Evolutionary conservation across 2,329 filamentous ascomycete genomes (phyloP).

Genomic region (Coniochaeta sp.): DNA sequence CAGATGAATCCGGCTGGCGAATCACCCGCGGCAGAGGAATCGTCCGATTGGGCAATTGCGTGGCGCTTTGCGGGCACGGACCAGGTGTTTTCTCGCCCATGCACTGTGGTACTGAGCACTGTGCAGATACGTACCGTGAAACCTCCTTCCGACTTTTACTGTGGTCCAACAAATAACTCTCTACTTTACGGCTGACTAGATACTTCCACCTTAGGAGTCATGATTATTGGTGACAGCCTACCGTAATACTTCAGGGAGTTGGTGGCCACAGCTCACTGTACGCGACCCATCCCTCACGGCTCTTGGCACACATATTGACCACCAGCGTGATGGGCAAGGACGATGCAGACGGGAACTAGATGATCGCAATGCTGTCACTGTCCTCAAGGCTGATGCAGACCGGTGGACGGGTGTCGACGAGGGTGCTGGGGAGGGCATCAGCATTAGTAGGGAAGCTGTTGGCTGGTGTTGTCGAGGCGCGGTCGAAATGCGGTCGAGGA

Average conservation of each 20-base stretch:
- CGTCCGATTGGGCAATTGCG: not conserved
- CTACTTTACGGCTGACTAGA: too few species aligned
- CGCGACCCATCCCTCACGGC: slow-evolving; percentile 43
- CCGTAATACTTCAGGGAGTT: too few species aligned
- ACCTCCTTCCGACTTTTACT: too few species aligned
- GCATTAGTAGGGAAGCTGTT: slow-evolving; percentile 53
- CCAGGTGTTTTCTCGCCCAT: not conserved
- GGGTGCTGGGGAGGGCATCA: slow-evolving; percentile 44
- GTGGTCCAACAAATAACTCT: too few species aligned
- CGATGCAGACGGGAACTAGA: slow-evolving; percentile 48
- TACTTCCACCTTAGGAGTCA: too few species aligned
- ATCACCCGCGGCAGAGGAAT: not conserved
- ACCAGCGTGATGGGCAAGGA: slow-evolving; percentile 18
- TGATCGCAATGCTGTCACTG: slow-evolving; percentile 58
- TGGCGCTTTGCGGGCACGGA: not conserved
- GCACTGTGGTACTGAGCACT: too few species aligned
- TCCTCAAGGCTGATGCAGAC: slow-evolving; percentile 55
- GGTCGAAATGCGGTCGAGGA: slow-evolving; percentile 13
- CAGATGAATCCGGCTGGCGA: not conserved
- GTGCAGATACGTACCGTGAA: too few species aligned
- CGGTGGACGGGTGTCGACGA: slow-evolving; percentile 42
- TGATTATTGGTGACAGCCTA: too few species aligned
- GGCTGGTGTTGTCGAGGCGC: slow-evolving; percentile 25
- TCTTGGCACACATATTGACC: slow-evolving; percentile 45
- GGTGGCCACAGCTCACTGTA: too few species aligned